These are phyloP conservation scores for Malus hybrid DNA, from an alignment of 331 rosid genomes.

Conservation along the genomic window DNA sequence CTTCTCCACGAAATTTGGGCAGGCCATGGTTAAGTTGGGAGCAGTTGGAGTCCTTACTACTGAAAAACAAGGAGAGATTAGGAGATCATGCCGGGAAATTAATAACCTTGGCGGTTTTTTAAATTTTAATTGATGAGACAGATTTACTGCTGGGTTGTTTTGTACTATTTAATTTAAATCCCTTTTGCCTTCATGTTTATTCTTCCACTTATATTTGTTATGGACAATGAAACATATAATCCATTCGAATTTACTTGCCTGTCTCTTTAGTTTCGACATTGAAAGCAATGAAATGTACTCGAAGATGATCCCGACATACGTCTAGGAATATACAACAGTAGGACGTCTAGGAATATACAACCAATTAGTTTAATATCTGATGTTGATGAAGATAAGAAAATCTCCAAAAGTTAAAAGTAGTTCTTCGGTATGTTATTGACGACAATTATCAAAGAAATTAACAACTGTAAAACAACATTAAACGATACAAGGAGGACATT, in stretches of 20 bases:
- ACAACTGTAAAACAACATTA: background rate
- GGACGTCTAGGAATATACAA: too few species aligned
- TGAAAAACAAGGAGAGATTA: conserved; percentile 17
- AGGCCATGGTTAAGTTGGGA: conserved; percentile 41
- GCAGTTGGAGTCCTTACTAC: conserved; percentile 17
- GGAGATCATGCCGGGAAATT: conserved; percentile 17
- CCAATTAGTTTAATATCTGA: too few species aligned
- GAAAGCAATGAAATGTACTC: too few species aligned
- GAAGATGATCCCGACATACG: too few species aligned
- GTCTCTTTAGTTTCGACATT: too few species aligned
- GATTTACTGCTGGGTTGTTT: background rate
- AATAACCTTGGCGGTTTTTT: background rate
- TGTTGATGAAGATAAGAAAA: too few species aligned
- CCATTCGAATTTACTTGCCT: too few species aligned
- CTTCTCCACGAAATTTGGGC: conserved; percentile 11
- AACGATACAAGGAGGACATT: background rate
- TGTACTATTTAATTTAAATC: background rate
- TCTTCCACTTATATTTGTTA: background rate
- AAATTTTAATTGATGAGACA: background rate
- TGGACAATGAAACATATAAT: background rate
- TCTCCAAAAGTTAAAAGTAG: background rate
- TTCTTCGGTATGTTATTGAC: background rate
- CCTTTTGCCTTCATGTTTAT: background rate
- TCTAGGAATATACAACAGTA: too few species aligned
- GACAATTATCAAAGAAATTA: background rate